These are phyloP conservation scores for Atkinsonella hypoxylon DNA, from an alignment of 2,329 filamentous ascomycete species.

Conservation along the genomic window DNA sequence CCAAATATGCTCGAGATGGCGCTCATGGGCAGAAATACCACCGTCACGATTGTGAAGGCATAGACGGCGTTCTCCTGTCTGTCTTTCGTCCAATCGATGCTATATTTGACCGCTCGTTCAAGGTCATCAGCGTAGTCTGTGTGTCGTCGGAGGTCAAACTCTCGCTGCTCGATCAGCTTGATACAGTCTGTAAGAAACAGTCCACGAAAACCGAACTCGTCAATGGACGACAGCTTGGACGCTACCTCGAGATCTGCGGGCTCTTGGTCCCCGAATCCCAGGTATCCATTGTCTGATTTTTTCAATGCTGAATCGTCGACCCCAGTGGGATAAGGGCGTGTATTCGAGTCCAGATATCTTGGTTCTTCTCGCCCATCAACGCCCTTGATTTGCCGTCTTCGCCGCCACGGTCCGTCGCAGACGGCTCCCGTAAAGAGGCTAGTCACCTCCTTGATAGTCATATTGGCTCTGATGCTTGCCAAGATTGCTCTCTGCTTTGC, in stretches of 20 bases:
- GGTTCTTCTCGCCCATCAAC: neutral
- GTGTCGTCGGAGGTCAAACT: conserved; percentile 20
- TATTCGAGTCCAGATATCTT: neutral
- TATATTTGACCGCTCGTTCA: conserved; percentile 20
- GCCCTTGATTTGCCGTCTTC: neutral
- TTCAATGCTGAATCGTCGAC: neutral
- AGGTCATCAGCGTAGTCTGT: conserved; percentile 20
- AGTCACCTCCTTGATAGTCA: conserved; percentile 10
- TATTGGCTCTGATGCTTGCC: conserved; percentile 13
- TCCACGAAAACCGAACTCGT: conserved; percentile 24
- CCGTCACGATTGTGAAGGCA: conserved; percentile 37
- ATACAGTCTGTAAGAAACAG: conserved; percentile 28
- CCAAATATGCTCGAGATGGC: conserved; percentile 37
- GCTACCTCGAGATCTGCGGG: conserved; percentile 16
- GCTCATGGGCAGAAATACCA: conserved; percentile 35
- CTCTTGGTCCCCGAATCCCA: conserved; percentile 12
- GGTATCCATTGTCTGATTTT: conserved; percentile 12
- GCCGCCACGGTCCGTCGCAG: conserved; percentile 4
- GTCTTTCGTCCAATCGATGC: conserved; percentile 29
- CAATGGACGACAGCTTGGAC: conserved; percentile 24
- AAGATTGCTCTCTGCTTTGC: conserved; percentile 21
- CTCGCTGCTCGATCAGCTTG: conserved; percentile 24
- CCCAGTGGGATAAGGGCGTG: neutral
- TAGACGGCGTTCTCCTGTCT: conserved; percentile 36
- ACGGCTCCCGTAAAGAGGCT: conserved; percentile 9